Percentiles rank a stretch among this genome's conserved stretches.
phyloP scores from a whole-genome alignment of 176 grass and related monocot species.

The Chrysopogon serrulatus region DNA sequence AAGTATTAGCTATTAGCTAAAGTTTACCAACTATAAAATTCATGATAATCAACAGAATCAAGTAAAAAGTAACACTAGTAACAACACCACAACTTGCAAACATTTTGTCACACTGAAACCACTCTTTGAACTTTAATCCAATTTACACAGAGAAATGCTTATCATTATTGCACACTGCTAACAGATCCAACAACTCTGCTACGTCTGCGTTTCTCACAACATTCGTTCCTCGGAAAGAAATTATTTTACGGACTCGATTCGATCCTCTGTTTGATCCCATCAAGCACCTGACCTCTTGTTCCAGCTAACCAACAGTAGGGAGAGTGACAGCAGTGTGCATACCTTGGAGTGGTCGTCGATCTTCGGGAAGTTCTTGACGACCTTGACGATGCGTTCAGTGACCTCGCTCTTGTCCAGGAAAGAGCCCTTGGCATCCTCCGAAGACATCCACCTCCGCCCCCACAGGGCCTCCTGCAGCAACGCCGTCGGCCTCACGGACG shows the following conservation, averaged over 20 bases:
- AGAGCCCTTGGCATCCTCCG: slow-evolving; percentile 47
- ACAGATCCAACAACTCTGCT: neutral
- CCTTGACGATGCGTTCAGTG: slow-evolving; percentile 48
- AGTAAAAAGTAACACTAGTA: neutral
- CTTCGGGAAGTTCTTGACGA: slow-evolving; percentile 54
- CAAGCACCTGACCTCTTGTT: neutral
- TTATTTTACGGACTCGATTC: neutral
- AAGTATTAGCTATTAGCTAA: neutral
- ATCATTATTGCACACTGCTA: neutral
- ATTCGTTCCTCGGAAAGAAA: neutral
- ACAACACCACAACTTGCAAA: neutral
- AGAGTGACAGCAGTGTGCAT: neutral
- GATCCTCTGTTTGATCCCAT: neutral
- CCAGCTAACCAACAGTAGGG: neutral
- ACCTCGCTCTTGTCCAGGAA: slow-evolving; percentile 60
- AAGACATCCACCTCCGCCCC: slow-evolving; percentile 46
- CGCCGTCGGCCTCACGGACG: slow-evolving; percentile 22
- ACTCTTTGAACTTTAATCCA: neutral
- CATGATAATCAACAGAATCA: neutral
- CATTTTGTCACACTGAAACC: neutral
- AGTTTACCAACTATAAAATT: neutral
- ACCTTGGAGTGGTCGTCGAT: slow-evolving; percentile 48
- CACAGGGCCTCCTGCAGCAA: slow-evolving; percentile 29
- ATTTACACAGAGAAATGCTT: neutral
- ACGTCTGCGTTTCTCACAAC: neutral